Base-by-base conservation (phyloP, 805 yeast genomes). In the Candida oleophila region DNA sequence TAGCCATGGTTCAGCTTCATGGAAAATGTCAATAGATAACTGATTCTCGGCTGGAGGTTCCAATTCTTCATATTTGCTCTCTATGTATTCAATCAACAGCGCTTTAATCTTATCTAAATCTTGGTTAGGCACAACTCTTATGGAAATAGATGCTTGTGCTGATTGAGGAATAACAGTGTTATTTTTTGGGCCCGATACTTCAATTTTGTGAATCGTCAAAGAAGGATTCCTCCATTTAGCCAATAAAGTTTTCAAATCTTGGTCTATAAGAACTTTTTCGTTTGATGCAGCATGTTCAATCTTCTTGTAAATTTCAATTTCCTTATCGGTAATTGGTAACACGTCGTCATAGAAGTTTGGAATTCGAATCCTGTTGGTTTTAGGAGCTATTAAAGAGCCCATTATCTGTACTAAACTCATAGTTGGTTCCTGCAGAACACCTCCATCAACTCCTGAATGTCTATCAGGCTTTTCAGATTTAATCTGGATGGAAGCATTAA, bases 391-490 rank as follows among this genome's bases (percentile, higher is more conserved):
- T 45, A 92, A 69, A 44, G 80, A 77, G 1, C 92, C 78, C 19
- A 91, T 66, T 15, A 92, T 58, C 44, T 83, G 85, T 36, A 91
- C 77, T 64, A 92, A 65, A 60, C 92, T 98, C 69, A 88, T 80
- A 0, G 95, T 83, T 2, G 99, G 97, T 56, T 92, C 99, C 47
- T 86, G 76, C 50, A 81, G 79, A 7, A 86, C 83, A 49, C 98
- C 98, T 43, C 99, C 99, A 66, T 90, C 95, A 8, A 94, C 94
- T 51, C 99, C 99, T 0, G 97, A 89, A 61, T 94, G 99, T 48
- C 96, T 72, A 63, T 94, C 97, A 1, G 95, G 96, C 49, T 76
- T 76, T 52, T 84, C 91, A 43, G 90, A 81, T 47, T 73, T 70
- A 9, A 94, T 74, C 32, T 80, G 81, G 2, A 94, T 78, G n/a